phyloP scores from a whole-genome alignment of 202 grass and related monocot genomes.

The Carex arenaria region DNA sequence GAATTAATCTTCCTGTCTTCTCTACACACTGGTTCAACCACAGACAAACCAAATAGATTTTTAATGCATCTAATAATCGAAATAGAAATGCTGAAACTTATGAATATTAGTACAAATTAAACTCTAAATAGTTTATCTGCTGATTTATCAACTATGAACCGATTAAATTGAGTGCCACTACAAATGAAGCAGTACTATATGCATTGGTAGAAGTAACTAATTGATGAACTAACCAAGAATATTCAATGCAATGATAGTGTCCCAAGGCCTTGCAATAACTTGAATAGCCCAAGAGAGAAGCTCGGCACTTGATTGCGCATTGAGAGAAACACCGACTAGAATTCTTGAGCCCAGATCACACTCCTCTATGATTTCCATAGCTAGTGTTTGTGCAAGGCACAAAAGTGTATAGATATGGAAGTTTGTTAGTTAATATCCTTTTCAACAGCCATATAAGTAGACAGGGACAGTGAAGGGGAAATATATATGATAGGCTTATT shows the following conservation, averaged over 20 bases:
- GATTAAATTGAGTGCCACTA: background rate
- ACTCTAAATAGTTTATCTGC: background rate
- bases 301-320: slow-evolving; percentile 47
- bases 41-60: background rate
- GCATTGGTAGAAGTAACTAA: background rate
- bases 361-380: slow-evolving; percentile 79
- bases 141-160: background rate
- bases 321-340: slow-evolving; percentile 67
- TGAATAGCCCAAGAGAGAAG: slow-evolving; percentile 79
- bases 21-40: slow-evolving; percentile 35
- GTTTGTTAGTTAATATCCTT: slow-evolving; percentile 20
- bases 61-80: background rate
- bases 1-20: slow-evolving; percentile 35
- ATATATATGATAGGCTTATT: background rate
- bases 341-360: slow-evolving; percentile 42
- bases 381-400: background rate
- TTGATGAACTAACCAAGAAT: slow-evolving; percentile 46
- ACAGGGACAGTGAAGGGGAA: background rate
- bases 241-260: slow-evolving; percentile 72
- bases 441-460: background rate
- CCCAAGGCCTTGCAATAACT: slow-evolving; percentile 53
- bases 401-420: slow-evolving; percentile 4
- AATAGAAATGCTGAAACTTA: background rate
- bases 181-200: background rate
- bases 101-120: background rate